Percentiles rank a stretch among this genome's conserved stretches.
Evolutionary conservation across 805 yeast genomes (phyloP).

Genomic region (Nakazawaea sp.): DNA sequence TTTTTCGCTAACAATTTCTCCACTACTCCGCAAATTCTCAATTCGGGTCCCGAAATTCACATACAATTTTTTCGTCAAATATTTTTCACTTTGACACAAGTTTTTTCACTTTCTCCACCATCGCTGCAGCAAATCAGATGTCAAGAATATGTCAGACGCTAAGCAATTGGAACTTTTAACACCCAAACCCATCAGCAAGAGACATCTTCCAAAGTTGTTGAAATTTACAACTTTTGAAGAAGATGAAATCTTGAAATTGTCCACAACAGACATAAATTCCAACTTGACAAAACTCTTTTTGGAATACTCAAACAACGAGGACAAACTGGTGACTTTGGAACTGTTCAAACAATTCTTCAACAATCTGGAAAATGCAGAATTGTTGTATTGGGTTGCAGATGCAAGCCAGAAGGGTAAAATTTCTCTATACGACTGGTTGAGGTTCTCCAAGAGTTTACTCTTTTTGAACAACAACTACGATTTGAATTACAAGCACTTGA

Average conservation of each 20-base stretch:
- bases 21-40: no score
- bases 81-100: no score
- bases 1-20: no score
- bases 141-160: neutral
- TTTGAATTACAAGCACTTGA: constrained; percentile 6
- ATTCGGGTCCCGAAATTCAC: no score
- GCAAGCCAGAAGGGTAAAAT: constrained; percentile 61
- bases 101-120: neutral
- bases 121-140: neutral
- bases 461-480: constrained; percentile 36
- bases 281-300: constrained; percentile 10
- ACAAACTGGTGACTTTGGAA: constrained; percentile 4
- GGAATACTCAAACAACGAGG: constrained; percentile 7
- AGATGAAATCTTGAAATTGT: constrained; percentile 8
- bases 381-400: constrained; percentile 80
- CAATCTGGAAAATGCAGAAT: constrained; percentile 30
- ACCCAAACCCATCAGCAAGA: constrained; percentile 8
- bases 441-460: constrained; percentile 49
- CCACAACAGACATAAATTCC: constrained; percentile 4
- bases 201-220: constrained; percentile 8
- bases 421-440: constrained; percentile 63
- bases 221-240: constrained; percentile 11
- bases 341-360: constrained; percentile 7
- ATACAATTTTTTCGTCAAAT: no score
- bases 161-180: constrained; percentile 1